Conservation (phyloP, 306 rosid genomes). For the Neltuma alba region DNA sequence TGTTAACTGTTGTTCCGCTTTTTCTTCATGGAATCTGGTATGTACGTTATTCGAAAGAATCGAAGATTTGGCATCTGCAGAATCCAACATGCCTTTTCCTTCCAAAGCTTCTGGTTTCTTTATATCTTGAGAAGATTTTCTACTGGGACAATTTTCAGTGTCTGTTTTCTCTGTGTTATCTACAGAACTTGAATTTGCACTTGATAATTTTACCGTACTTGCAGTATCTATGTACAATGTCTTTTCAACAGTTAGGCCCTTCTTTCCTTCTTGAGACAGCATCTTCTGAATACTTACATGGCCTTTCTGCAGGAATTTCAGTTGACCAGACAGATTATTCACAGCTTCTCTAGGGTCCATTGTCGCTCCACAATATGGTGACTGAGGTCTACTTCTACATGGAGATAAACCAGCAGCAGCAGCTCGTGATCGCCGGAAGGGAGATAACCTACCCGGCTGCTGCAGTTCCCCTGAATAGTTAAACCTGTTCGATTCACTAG, state of each 20-base stretch:
- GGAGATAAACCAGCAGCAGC: constrained; percentile 55
- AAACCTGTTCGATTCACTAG: constrained; percentile 53
- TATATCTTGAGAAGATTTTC: constrained; percentile 52
- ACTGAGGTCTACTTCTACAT: constrained; percentile 52
- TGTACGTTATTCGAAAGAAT: constrained; percentile 30
- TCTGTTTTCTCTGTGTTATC: constrained; percentile 8
- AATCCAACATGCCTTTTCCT: constrained; percentile 26
- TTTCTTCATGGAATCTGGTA: constrained; percentile 41
- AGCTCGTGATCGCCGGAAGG: constrained; percentile 60
- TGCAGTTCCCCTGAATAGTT: constrained; percentile 60
- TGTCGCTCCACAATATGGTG: constrained; percentile 45
- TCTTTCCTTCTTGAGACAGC: constrained; percentile 42
- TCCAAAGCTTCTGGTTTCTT: constrained; percentile 42
- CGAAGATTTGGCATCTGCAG: constrained; percentile 33
- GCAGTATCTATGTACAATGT: constrained; percentile 69
- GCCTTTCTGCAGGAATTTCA: constrained; percentile 28
- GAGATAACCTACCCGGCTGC: constrained; percentile 56
- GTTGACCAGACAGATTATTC: constrained; percentile 35
- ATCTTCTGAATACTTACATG: constrained; percentile 41
- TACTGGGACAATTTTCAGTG: constrained; percentile 20
- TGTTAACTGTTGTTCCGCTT: not conserved
- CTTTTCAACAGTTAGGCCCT: constrained; percentile 58
- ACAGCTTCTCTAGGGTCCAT: constrained; percentile 48
- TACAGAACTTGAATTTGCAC: constrained; percentile 47
- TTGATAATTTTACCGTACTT: constrained; percentile 40